Evolutionary conservation across 1,284 basidiomycete genomes (phyloP).

Genomic region (Cutaneotrichosporon sp.): DNA sequence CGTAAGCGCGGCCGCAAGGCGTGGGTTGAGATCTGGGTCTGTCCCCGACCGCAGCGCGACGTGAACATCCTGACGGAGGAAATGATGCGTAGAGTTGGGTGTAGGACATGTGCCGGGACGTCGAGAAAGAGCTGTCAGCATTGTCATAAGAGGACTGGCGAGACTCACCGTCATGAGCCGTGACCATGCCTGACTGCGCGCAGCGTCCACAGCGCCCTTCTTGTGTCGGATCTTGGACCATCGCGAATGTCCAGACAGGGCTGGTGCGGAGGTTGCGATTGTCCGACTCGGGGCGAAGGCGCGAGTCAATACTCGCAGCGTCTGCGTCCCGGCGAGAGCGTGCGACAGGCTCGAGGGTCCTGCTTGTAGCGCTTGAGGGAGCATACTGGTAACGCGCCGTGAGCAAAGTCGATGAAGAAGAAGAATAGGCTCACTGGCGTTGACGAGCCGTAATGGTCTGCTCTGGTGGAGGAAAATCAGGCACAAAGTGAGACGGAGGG

Average conservation of each 20-base stretch:
- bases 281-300: background rate
- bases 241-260: slow-evolving; percentile 33
- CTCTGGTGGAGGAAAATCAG: too few species aligned
- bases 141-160: background rate
- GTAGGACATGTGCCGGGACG: background rate
- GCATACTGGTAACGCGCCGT: background rate
- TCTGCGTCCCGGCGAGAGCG: too few species aligned
- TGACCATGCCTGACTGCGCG: slow-evolving; percentile 59
- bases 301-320: background rate
- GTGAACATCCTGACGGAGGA: slow-evolving; percentile 60
- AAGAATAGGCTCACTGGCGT: background rate
- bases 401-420: background rate
- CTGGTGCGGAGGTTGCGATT: slow-evolving; percentile 8
- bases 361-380: background rate
- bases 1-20: slow-evolving; percentile 59
- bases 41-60: slow-evolving; percentile 61
- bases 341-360: background rate
- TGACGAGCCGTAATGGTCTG: too few species aligned
- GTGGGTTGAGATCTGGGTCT: slow-evolving; percentile 61
- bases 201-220: slow-evolving; percentile 67
- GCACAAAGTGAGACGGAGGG: too few species aligned
- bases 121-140: background rate
- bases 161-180: slow-evolving; percentile 57
- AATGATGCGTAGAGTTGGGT: too few species aligned
- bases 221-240: slow-evolving; percentile 84